Evolutionary conservation across 2,329 filamentous ascomycete genomes (phyloP).

Genomic region (Sporothrix brunneoviolacea): DNA sequence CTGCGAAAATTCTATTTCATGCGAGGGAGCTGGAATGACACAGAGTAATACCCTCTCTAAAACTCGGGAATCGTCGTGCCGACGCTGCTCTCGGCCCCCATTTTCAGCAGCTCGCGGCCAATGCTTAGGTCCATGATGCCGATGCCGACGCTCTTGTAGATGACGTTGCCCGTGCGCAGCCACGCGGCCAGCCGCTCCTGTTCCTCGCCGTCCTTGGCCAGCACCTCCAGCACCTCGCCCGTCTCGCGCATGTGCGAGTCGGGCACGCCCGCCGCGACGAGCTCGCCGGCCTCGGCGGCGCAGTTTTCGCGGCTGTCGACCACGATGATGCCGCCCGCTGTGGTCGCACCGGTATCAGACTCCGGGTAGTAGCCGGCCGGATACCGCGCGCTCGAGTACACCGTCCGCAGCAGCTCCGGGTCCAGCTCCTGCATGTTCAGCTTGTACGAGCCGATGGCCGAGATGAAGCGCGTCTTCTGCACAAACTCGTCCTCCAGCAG

Average conservation of each 20-base stretch:
- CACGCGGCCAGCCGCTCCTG: constrained; percentile 30
- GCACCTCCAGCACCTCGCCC: constrained; percentile 56
- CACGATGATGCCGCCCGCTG: constrained; percentile 31
- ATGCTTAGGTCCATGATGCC: constrained; percentile 64
- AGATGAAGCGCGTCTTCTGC: constrained; percentile 36
- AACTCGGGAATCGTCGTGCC: constrained; percentile 28
- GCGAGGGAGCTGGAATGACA: too few species aligned
- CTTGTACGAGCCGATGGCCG: constrained; percentile 47
- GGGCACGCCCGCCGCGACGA: constrained; percentile 54
- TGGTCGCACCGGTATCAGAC: background rate
- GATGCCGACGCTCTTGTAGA: constrained; percentile 64
- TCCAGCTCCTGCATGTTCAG: constrained; percentile 62
- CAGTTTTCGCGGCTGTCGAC: constrained; percentile 54
- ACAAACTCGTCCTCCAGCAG: constrained; percentile 36
- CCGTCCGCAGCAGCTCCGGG: constrained; percentile 46
- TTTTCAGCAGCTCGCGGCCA: constrained; percentile 47
- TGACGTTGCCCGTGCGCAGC: constrained; percentile 56
- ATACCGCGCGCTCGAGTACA: background rate
- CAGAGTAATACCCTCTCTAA: too few species aligned
- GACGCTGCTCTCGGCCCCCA: constrained; percentile 49
- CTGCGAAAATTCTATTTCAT: too few species aligned
- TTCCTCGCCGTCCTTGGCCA: constrained; percentile 35
- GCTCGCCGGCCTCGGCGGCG: constrained; percentile 58
- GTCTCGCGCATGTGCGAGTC: constrained; percentile 50
- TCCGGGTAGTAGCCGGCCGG: background rate